These are phyloP conservation scores for Phoma herbarum DNA, from an alignment of 2,329 filamentous ascomycete genomes.

Conservation along the genomic window DNA sequence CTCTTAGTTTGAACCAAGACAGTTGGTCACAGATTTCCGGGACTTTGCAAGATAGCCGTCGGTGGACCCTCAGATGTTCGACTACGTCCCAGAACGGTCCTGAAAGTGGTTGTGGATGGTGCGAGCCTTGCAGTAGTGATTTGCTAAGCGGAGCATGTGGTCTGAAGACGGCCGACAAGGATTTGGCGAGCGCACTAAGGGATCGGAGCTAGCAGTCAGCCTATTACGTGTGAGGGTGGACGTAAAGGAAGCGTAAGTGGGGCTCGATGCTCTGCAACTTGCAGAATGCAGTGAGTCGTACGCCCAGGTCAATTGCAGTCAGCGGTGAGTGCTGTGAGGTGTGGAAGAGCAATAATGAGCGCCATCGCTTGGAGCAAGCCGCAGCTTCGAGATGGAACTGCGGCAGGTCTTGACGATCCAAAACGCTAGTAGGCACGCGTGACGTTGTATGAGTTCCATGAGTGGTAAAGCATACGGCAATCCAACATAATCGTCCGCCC, in stretches of 20 bases:
- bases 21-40: conserved; percentile 9
- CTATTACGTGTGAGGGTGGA: conserved; percentile 24
- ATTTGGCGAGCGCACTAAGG: conserved; percentile 27
- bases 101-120: conserved; percentile 17
- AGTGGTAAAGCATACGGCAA: conserved; percentile 39
- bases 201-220: conserved; percentile 24
- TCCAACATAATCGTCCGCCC: conserved; percentile 30
- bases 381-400: conserved; percentile 23
- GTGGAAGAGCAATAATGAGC: conserved; percentile 15
- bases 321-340: conserved; percentile 9
- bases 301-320: conserved; percentile 2
- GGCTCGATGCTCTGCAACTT: conserved; percentile 14
- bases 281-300: conserved; percentile 1
- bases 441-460: conserved; percentile 40
- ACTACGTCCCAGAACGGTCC: conserved; percentile 17
- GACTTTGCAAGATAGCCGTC: background rate
- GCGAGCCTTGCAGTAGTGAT: conserved; percentile 39
- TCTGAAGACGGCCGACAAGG: conserved; percentile 23
- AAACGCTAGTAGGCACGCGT: conserved; percentile 35
- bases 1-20: background rate
- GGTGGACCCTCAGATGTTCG: conserved; percentile 6
- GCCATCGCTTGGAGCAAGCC: conserved; percentile 14
- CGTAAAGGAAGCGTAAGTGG: conserved; percentile 21
- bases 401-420: conserved; percentile 39
- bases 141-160: conserved; percentile 36